Evolutionary conservation across 2,329 filamentous ascomycete genomes (phyloP), one percentile per base, ranked within the genome.

Genomic region (Sclerotinia minor): DNA sequence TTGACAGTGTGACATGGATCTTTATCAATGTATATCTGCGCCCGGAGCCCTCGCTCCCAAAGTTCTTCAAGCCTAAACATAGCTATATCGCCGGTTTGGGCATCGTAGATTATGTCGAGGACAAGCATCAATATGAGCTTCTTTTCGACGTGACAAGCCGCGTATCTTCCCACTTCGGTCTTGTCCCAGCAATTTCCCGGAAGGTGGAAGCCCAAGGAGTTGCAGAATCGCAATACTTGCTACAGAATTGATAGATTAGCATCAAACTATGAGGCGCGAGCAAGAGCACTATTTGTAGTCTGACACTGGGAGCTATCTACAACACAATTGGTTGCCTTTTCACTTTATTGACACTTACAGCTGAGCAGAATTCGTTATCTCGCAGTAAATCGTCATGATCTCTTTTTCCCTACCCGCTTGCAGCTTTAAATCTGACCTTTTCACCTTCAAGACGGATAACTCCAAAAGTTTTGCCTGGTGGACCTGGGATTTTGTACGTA

Each of bases 141-240:
- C 21, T 66, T 66, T 45, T 66, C 54, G 13, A 66, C 64, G 7
- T 66, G 64, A 9, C 64, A 66, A 21, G 64, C 64, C 26, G 54
- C 54, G n/a, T 38, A 66, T 49, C 44, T 35, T n/a, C 64, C 64
- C 1, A 47, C 17, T 66, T 58, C 38, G 19, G n/a, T 60, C 15
- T 50, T 60, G 35, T 66, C 64, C 52, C 53, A 49, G 26, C 52
- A 49, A n/a, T 66, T 59, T 3, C n/a, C 24, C 5, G 29, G 64
- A 15, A 66, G 52, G n/a, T 47, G 47, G 13, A 49, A 59, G 17
- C 64, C 64, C 8, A 66, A n/a, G 5, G 35, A 49, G 32, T 58
- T 59, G 32, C 64, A 66, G n/a, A 66, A 66, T 49, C 50, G 41
- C 19, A 66, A 17, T 17, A 66, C 54, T 50, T 38, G 45, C 59